Conservation (phyloP, 1,284 basidiomycete genomes). For the Microstroma glucosiphilum region DNA sequence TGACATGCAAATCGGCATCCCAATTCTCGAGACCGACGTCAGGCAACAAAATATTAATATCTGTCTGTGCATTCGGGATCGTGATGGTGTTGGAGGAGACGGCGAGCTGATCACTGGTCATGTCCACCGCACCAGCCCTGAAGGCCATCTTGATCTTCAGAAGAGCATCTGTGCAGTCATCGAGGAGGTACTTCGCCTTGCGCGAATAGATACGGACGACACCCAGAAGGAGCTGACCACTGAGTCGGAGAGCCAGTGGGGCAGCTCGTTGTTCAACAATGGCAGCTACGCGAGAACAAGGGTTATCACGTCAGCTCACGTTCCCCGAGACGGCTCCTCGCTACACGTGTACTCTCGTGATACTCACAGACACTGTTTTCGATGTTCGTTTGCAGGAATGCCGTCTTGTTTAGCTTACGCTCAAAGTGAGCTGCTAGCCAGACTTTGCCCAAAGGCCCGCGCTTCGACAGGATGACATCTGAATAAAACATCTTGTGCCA, state of each 20-base stretch:
- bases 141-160: slow-evolving; percentile 94
- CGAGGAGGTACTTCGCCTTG: slow-evolving; percentile 92
- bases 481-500: slow-evolving; percentile 67
- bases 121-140: slow-evolving; percentile 83
- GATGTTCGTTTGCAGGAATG: slow-evolving; percentile 88
- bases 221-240: slow-evolving; percentile 88
- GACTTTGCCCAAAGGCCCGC: slow-evolving; percentile 88
- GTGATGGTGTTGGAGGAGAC: slow-evolving; percentile 82
- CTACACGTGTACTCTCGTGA: too few relatives aligned
- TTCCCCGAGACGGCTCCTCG: slow-evolving; percentile 2
- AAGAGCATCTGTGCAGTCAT: slow-evolving; percentile 94
- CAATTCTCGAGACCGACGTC: slow-evolving; percentile 54
- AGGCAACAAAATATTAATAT: slow-evolving; percentile 71
- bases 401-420: slow-evolving; percentile 89
- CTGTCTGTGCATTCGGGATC: slow-evolving; percentile 65
- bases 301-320: background rate
- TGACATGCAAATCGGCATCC: slow-evolving; percentile 14
- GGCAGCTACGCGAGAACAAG: slow-evolving; percentile 20
- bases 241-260: slow-evolving; percentile 82
- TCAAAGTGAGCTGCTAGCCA: slow-evolving; percentile 99
- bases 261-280: slow-evolving; percentile 72
- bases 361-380: slow-evolving; percentile 79
- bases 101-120: slow-evolving; percentile 85
- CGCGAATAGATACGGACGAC: slow-evolving; percentile 95
- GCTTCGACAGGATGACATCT: slow-evolving; percentile 82